These are phyloP conservation scores for Colletotrichum euphorbiae DNA, from an alignment of 2,329 filamentous ascomycete genomes.

Conservation along the genomic window DNA sequence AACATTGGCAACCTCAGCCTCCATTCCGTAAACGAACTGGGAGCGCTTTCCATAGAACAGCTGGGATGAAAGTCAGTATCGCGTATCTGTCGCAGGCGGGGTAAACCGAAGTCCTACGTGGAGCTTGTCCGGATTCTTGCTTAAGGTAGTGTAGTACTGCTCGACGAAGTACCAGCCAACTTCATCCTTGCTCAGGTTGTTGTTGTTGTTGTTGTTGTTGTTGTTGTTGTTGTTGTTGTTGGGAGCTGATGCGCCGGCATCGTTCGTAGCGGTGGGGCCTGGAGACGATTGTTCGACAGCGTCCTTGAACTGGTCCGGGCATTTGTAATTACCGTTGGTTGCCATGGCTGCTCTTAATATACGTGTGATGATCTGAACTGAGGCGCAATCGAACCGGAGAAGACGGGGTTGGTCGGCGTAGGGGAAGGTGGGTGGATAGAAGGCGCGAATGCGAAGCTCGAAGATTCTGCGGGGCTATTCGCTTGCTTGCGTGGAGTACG, in stretches of 20 bases:
- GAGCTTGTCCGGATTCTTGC: slow-evolving; percentile 93
- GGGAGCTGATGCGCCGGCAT: slow-evolving; percentile 46
- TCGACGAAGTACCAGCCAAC: slow-evolving; percentile 99
- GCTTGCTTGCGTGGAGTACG: slow-evolving; percentile 22
- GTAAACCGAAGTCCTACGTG: slow-evolving; percentile 65
- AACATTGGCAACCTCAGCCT: slow-evolving; percentile 89
- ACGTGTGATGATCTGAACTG: slow-evolving; percentile 15
- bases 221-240: slow-evolving; percentile 60
- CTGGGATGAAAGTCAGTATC: slow-evolving; percentile 50
- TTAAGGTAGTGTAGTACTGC: slow-evolving; percentile 98
- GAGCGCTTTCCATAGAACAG: slow-evolving; percentile 98
- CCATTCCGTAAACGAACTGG: slow-evolving; percentile 91
- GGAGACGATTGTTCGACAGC: slow-evolving; percentile 53
- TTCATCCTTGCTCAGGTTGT: slow-evolving; percentile 82
- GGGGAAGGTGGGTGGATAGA: background rate
- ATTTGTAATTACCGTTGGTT: slow-evolving; percentile 66
- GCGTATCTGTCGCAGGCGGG: background rate
- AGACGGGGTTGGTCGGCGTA: slow-evolving; percentile 13
- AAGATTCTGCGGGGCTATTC: slow-evolving; percentile 34
- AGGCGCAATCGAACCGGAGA: slow-evolving; percentile 35
- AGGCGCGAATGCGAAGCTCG: slow-evolving; percentile 28
- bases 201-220: slow-evolving; percentile 61
- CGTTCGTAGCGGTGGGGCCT: slow-evolving; percentile 50
- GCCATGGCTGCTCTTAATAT: slow-evolving; percentile 57
- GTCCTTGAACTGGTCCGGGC: slow-evolving; percentile 57